These are phyloP conservation scores for Tylopilus cervinicoccineus DNA, from an alignment of 768 basidiomycete genomes.

Conservation along the genomic window DNA sequence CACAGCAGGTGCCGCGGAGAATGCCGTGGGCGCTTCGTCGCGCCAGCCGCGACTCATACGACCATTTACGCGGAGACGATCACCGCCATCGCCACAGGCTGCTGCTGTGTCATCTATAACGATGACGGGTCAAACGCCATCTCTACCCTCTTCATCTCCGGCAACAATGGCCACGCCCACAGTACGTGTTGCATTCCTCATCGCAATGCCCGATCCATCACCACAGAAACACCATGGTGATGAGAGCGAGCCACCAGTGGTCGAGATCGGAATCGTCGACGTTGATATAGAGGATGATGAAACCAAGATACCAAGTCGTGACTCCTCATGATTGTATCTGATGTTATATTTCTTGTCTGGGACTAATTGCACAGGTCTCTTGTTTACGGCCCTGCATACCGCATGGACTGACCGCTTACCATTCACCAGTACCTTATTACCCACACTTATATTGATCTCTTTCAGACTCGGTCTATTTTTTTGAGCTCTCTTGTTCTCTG, in stretches of 20 bases:
- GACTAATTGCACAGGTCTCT: neutral
- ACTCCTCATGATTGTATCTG: slow-evolving; percentile 8
- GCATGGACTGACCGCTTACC: neutral
- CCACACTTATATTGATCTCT: neutral
- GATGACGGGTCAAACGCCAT: neutral
- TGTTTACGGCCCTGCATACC: slow-evolving; percentile 1
- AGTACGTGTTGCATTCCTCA: slow-evolving; percentile 39
- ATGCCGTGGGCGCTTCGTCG: slow-evolving; percentile 1
- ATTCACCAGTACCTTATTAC: slow-evolving; percentile 5
- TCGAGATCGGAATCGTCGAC: slow-evolving; percentile 32
- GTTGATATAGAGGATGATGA: slow-evolving; percentile 10
- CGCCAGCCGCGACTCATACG: slow-evolving; percentile 13
- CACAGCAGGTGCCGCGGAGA: neutral
- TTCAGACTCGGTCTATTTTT: neutral
- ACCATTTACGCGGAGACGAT: slow-evolving; percentile 14
- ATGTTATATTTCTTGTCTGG: neutral
- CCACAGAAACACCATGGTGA: slow-evolving; percentile 13
- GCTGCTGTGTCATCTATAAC: slow-evolving; percentile 1
- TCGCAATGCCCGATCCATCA: slow-evolving; percentile 38
- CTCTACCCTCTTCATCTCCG: slow-evolving; percentile 11
- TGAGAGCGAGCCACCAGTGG: slow-evolving; percentile 26
- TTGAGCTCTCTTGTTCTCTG: neutral
- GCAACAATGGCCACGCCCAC: slow-evolving; percentile 11
- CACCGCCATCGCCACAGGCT: slow-evolving; percentile 14
- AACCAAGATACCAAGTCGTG: neutral